Evolutionary conservation across 2,329 filamentous ascomycete species (phyloP).

Genomic region (Diatrype stigma): DNA sequence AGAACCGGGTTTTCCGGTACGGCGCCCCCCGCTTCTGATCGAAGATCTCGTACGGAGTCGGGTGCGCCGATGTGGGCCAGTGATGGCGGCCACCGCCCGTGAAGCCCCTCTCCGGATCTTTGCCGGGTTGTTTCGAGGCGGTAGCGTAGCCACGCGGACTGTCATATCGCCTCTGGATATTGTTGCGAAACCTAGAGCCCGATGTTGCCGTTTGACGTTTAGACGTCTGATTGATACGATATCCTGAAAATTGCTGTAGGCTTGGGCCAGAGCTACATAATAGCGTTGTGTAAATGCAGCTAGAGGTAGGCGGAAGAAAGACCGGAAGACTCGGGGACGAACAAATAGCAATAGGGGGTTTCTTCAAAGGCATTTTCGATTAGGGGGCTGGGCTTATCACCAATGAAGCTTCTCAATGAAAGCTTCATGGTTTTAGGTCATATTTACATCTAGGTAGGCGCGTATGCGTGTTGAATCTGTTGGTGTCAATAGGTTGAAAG

Average conservation of each 20-base stretch:
- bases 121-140: constrained; percentile 12
- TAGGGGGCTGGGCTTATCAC: constrained; percentile 6
- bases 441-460: background rate
- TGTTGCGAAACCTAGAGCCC: background rate
- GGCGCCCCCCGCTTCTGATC: constrained; percentile 51
- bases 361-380: constrained; percentile 26
- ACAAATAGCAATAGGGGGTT: constrained; percentile 24
- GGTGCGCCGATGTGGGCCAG: constrained; percentile 49
- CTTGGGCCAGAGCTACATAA: constrained; percentile 11
- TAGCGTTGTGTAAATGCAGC: constrained; percentile 19
- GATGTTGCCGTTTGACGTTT: background rate
- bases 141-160: constrained; percentile 22
- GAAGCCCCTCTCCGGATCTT: constrained; percentile 7
- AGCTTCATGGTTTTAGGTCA: constrained; percentile 10
- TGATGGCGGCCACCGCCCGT: background rate
- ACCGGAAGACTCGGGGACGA: constrained; percentile 15
- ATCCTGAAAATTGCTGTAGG: constrained; percentile 6
- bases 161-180: background rate
- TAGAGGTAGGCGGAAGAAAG: constrained; percentile 13
- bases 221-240: background rate
- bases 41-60: constrained; percentile 91
- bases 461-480: background rate
- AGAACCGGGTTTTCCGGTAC: constrained; percentile 82
- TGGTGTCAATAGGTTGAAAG: background rate
- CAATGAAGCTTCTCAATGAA: constrained; percentile 10